Percentiles rank a stretch among this genome's conserved stretches.
phyloP scores from a whole-genome alignment of 2,329 filamentous ascomycete species.

The Aspergillus texensis region DNA sequence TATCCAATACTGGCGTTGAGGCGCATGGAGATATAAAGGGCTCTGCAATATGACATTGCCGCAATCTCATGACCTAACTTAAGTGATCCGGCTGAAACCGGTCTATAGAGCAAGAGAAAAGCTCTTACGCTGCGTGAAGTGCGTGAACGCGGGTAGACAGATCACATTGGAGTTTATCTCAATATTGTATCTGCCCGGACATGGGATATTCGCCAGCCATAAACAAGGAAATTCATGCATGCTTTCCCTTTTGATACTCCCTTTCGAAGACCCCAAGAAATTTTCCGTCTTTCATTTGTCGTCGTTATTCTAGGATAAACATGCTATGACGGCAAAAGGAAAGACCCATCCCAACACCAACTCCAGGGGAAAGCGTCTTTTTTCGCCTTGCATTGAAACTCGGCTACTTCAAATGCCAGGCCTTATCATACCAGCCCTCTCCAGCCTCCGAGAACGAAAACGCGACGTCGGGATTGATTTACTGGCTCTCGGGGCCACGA shows the following conservation, averaged over 20 bases:
- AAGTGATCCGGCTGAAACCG: neutral
- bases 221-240: conserved; percentile 44
- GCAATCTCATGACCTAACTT: neutral
- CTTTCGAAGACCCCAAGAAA: conserved; percentile 31
- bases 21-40: conserved; percentile 14
- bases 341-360: conserved; percentile 39
- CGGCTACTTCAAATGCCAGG: conserved; percentile 39
- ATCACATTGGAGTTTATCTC: conserved; percentile 34
- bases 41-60: conserved; percentile 9
- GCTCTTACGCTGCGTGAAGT: conserved; percentile 10
- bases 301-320: conserved; percentile 31
- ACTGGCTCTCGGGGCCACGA: conserved; percentile 62
- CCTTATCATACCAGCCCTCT: conserved; percentile 43
- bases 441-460: conserved; percentile 43
- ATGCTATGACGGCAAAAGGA: conserved; percentile 33
- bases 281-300: conserved; percentile 31
- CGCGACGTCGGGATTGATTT: conserved; percentile 41
- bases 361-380: conserved; percentile 39
- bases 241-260: conserved; percentile 37
- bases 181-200: conserved; percentile 40
- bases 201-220: conserved; percentile 43
- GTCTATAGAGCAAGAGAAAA: conserved; percentile 4
- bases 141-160: conserved; percentile 33
- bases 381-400: conserved; percentile 38
- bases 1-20: conserved; percentile 7